These are phyloP conservation scores for Alternaria sp. DNA, from an alignment of 2,329 filamentous ascomycete species.

Conservation along the genomic window DNA sequence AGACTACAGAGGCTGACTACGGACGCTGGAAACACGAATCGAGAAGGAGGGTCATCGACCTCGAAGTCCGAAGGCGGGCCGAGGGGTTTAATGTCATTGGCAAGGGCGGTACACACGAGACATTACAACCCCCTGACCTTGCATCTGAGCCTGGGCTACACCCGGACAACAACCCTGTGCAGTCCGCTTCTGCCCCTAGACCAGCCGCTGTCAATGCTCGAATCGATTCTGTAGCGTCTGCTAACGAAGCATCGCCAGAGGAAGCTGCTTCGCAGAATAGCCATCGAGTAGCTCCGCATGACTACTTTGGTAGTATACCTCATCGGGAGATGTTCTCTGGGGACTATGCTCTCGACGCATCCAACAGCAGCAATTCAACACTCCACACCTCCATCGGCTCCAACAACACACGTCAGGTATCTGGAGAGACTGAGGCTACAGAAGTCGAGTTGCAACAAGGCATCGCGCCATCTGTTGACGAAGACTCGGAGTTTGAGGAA, in stretches of 20 bases:
- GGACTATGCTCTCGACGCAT: slow-evolving; percentile 3
- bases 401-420: neutral
- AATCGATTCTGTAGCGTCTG: slow-evolving; percentile 7
- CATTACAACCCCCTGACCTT: slow-evolving; percentile 20
- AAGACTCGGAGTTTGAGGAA: slow-evolving; percentile 46
- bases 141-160: neutral
- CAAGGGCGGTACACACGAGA: slow-evolving; percentile 7
- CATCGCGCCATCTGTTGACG: slow-evolving; percentile 19
- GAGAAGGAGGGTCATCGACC: slow-evolving; percentile 75
- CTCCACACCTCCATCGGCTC: neutral
- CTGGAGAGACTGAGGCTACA: neutral
- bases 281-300: neutral
- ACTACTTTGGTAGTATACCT: neutral
- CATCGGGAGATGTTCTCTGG: neutral
- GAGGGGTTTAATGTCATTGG: slow-evolving; percentile 12
- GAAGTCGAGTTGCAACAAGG: neutral
- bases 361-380: neutral
- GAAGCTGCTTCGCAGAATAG: neutral
- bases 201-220: neutral
- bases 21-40: slow-evolving; percentile 81
- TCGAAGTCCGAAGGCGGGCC: slow-evolving; percentile 57
- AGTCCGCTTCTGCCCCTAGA: neutral
- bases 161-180: neutral
- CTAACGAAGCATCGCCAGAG: neutral
- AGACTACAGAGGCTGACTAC: slow-evolving; percentile 79